A percentile compares a stretch with the other conserved stretches of the same genome.
These are phyloP conservation scores for Backusella tarrabulga DNA, from an alignment of 192 early-diverging fungal species.

Conservation along the genomic window DNA sequence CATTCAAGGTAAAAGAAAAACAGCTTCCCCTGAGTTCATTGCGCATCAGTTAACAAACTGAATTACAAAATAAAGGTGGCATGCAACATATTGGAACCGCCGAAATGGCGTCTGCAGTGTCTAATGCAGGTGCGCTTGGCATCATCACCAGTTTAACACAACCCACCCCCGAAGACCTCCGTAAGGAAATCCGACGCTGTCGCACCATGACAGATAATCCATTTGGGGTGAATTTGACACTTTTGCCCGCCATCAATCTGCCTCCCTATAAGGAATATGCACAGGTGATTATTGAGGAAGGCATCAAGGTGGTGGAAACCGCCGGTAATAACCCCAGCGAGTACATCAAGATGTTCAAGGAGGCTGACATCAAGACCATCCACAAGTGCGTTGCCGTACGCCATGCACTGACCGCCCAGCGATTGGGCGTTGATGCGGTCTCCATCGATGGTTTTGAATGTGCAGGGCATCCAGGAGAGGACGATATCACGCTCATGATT, in stretches of 20 bases:
- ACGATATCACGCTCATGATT: constrained; percentile 71
- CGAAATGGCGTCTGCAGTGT: constrained; percentile 63
- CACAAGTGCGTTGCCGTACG: constrained; percentile 80
- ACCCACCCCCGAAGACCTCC: constrained; percentile 71
- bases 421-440: constrained; percentile 64
- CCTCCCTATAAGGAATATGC: constrained; percentile 77
- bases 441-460: constrained; percentile 86
- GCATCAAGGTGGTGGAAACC: constrained; percentile 80
- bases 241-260: constrained; percentile 73
- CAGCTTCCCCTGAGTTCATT: neutral
- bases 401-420: constrained; percentile 66
- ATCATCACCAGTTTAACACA: constrained; percentile 78
- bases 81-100: constrained; percentile 76
- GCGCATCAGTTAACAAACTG: neutral
- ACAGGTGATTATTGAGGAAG: constrained; percentile 69
- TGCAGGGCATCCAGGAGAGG: constrained; percentile 83
- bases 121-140: constrained; percentile 76
- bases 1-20: constrained; percentile 53
- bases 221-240: constrained; percentile 81
- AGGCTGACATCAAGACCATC: constrained; percentile 61
- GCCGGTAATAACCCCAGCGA: constrained; percentile 80
- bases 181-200: constrained; percentile 69
- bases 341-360: constrained; percentile 72
- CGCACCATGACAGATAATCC: constrained; percentile 74
- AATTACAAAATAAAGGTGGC: constrained; percentile 4